Evolutionary conservation across 2,329 filamentous ascomycete species (phyloP), one percentile per base, ranked within the genome.

Genomic region (Cercospora nicotianae): DNA sequence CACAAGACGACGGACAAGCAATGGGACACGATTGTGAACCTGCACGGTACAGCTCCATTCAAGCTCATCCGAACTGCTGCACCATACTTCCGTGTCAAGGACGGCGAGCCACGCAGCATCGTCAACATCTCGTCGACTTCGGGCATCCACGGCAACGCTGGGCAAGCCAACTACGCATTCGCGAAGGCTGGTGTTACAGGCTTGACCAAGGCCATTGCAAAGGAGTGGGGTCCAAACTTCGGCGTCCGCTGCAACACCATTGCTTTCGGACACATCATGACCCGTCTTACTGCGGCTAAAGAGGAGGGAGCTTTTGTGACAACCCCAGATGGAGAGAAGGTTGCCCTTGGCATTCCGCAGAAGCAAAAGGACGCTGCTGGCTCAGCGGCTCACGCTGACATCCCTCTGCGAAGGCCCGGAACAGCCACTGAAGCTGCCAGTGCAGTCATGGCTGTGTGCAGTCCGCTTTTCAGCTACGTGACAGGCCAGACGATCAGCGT

Each of bases 1-100:
- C 92, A 96, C 84, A 96, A 95, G 85, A 94, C 93, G 84, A 91
- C 89, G 16, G 92, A 96, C 83, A 92, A 92, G 82, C 92, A 96
- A 84, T 96, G 92, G 92, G 90, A 95, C 70, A 93, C 90, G 61
- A 96, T 97, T 78, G 82, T 96, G 31, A 88, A 90, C 23, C 85
- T 96, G 59, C 93, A 96, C 84, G 89, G 87, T 77, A 95, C 92
- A 12, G 92, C 91, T 2, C 93, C 93, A 10, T 96, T 97, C 85
- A 90, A 90, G 78, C 89, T 96, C 63, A 83, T 95, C 69, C 87
- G 93, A 64, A 89, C 89, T 57, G 92, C 92, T 0, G 91, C 92
- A 0, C 91, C 92, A 23, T 96, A 92, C 80, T 96, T 97, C 84
- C 89, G 93, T 48, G 91, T 96, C 71, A 91, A 89, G 73, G 93